Evolutionary conservation across 371 early-diverging fungal genomes (phyloP).

Genomic region (Sporodiniella umbellata): DNA sequence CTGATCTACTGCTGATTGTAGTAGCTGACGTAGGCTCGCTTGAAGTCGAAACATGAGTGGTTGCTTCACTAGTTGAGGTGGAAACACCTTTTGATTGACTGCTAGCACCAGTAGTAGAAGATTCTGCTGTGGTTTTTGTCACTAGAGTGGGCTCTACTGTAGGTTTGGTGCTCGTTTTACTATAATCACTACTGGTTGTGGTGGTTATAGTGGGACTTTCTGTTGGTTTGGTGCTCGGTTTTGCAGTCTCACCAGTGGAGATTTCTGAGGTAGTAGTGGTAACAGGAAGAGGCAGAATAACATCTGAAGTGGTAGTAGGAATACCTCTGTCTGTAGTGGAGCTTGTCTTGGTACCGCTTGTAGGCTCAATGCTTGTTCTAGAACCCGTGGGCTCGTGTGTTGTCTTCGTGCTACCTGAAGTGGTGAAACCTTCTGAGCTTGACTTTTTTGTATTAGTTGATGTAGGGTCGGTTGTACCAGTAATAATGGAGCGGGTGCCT

Average conservation of each 20-base stretch:
- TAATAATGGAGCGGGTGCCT: neutral
- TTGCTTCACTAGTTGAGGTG: constrained; percentile 1
- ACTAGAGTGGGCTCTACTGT: neutral
- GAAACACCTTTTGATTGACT: neutral
- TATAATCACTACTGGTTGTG: too few relatives aligned
- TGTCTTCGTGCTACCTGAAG: neutral
- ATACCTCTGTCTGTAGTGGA: neutral
- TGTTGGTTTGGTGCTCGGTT: too few relatives aligned
- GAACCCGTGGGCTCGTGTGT: neutral
- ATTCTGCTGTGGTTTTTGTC: too few relatives aligned
- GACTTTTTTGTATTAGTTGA: neutral
- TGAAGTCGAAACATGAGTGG: constrained; percentile 1
- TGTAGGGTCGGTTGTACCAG: neutral
- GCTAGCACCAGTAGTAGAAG: neutral
- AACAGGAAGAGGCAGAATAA: neutral
- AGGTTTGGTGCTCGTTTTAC: too few relatives aligned
- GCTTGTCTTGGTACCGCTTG: neutral
- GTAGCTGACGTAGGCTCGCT: neutral
- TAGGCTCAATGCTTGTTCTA: neutral
- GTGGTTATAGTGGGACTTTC: too few relatives aligned
- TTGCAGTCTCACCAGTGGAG: too few relatives aligned
- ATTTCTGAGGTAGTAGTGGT: neutral
- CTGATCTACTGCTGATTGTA: neutral
- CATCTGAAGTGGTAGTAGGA: neutral
- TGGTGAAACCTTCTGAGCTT: neutral